Conservation (phyloP, 2,329 filamentous ascomycete species). For the Amauroascus verrucosus region DNA sequence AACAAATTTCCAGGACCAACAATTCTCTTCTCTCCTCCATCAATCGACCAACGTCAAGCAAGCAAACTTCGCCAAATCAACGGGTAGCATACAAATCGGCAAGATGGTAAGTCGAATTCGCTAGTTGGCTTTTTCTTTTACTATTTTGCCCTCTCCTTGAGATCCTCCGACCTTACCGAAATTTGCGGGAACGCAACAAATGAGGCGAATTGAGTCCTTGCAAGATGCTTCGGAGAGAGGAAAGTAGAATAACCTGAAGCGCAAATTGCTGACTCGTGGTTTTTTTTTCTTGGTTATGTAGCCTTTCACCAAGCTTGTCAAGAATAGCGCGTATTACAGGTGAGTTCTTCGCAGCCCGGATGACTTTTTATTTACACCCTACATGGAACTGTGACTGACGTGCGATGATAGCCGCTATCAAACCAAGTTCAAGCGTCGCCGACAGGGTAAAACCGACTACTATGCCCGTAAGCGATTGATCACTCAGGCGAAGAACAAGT, state of each 20-base stretch:
- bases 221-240: slow-evolving; percentile 92
- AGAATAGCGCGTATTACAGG: slow-evolving; percentile 99
- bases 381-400: slow-evolving; percentile 16
- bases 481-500: slow-evolving; percentile 99
- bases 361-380: too few relatives aligned
- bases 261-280: slow-evolving; percentile 98
- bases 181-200: background rate
- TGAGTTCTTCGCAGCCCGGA: slow-evolving; percentile 43
- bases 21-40: slow-evolving; percentile 23
- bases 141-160: background rate
- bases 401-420: slow-evolving; percentile 69
- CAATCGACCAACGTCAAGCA: slow-evolving; percentile 28
- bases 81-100: slow-evolving; percentile 28
- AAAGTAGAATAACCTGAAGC: slow-evolving; percentile 64
- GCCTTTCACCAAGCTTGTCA: slow-evolving; percentile 88
- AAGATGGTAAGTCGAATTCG: slow-evolving; percentile 37
- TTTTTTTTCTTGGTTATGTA: slow-evolving; percentile 43
- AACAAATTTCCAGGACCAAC: slow-evolving; percentile 22
- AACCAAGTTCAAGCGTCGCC: slow-evolving; percentile 99
- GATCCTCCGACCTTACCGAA: background rate
- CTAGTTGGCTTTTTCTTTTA: slow-evolving; percentile 16
- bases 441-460: slow-evolving; percentile 98
- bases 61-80: slow-evolving; percentile 17
- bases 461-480: slow-evolving; percentile 99
- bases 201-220: slow-evolving; percentile 57